Conservation (phyloP, 176 grass and related monocot species). For the Zoysia pacifica region DNA sequence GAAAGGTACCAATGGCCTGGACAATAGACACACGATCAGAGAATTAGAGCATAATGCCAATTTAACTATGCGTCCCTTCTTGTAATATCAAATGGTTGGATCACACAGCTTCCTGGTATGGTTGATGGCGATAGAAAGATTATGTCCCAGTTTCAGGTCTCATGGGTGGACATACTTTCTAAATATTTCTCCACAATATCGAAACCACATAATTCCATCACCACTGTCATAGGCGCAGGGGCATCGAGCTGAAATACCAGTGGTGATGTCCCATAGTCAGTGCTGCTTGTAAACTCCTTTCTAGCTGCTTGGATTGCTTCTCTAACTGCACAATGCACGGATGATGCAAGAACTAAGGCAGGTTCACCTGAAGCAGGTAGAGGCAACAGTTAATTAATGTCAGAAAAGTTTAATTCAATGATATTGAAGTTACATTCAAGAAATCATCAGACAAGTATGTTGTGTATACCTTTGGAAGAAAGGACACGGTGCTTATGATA, state of each 20-base stretch:
- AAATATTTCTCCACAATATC: conserved; percentile 70
- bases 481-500: conserved; percentile 65
- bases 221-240: conserved; percentile 71
- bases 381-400: conserved; percentile 16
- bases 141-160: background rate
- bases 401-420: background rate
- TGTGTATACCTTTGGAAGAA: conserved; percentile 62
- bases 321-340: conserved; percentile 67
- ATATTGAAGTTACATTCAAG: no score
- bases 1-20: no score
- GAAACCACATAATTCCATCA: conserved; percentile 75
- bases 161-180: conserved; percentile 15
- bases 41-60: background rate
- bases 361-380: conserved; percentile 72
- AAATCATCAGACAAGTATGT: background rate
- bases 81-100: background rate
- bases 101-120: background rate
- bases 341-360: conserved; percentile 65
- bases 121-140: background rate
- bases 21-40: no score
- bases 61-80: background rate
- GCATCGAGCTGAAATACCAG: conserved; percentile 56
- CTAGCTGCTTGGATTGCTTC: conserved; percentile 62
- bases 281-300: conserved; percentile 35
- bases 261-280: conserved; percentile 1